phyloP scores from a whole-genome alignment of 1,139 yeast genomes.

The Debaryomyces fabryi region DNA sequence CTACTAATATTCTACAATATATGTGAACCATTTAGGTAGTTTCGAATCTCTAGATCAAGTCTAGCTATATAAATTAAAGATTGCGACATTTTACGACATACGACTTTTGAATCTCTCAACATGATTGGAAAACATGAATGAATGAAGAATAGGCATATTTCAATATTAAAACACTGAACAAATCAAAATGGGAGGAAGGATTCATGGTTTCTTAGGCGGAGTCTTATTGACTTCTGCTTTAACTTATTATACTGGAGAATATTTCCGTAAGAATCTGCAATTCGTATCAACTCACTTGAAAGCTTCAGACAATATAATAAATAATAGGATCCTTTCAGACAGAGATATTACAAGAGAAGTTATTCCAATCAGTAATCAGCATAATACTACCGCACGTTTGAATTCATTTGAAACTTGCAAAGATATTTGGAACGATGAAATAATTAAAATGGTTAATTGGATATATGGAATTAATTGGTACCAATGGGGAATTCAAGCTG shows the following conservation, averaged over 20 bases:
- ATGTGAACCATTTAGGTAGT: not conserved
- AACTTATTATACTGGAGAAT: constrained; percentile 65
- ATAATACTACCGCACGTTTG: constrained; percentile 23
- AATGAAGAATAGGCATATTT: not conserved
- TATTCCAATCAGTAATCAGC: constrained; percentile 46
- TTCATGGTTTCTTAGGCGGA: constrained; percentile 72
- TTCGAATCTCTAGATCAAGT: not conserved
- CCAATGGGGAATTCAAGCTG: constrained; percentile 41
- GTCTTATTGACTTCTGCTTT: constrained; percentile 65
- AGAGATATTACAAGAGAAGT: constrained; percentile 37
- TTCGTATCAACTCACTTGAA: constrained; percentile 52
- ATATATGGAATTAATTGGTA: constrained; percentile 58
- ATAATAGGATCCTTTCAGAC: constrained; percentile 49
- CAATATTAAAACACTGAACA: not conserved
- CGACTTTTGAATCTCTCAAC: constrained; percentile 4
- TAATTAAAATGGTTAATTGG: constrained; percentile 69
- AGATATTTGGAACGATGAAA: constrained; percentile 83
- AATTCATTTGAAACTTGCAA: constrained; percentile 61
- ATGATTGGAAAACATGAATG: constrained; percentile 5
- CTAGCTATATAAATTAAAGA: not conserved
- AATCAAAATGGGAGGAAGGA: constrained; percentile 60
- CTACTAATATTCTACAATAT: not conserved
- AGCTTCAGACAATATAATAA: constrained; percentile 51
- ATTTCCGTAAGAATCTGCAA: constrained; percentile 52
- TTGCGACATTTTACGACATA: constrained; percentile 5